Base-by-base conservation (phyloP, 2,329 filamentous ascomycete genomes). In the Davidsoniella eucalypti region DNA sequence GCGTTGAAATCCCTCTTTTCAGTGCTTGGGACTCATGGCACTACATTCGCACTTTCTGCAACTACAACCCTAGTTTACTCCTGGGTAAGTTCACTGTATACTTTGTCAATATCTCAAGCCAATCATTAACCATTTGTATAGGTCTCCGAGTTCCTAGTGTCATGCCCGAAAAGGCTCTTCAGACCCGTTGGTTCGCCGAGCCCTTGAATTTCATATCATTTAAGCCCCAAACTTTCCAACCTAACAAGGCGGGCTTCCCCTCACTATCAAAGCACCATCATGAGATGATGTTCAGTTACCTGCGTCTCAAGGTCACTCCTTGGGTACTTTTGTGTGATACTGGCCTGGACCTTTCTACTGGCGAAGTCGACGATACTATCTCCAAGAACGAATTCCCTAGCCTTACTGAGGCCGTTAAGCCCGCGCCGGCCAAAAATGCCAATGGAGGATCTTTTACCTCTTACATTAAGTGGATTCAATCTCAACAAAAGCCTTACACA, bases 21-120 rank as follows among this genome's bases (percentile, higher is more conserved):
- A 80, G 80, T 49, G 74, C 81, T 2, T 98, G 93, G 93, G 88
- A 96, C 64, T 82, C 84, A 1, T 98, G 92, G 92, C 82, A 98
- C 62, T 72, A 82, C 18, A 83, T 98, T 59, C 76, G 92, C 49
- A 82, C 80, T 49, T 70, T 87, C 52, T 95, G 87, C 73, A 83
- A 81, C 66, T 96, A 98, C 65, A 82, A 82, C 64, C 67, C 74
- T 51, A 78, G 87, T 62, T 71, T 98, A 37, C 82, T 79, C 59
- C 78, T 95, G 64, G 85, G 90, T 94, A 81, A 69, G 86, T 62
- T 37, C 44, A 9, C 48, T 44, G 21, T 33, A 33, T 33, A 9
- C 29, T 33, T 17, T 2, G 2, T 16, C 10, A 10, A 2, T 33
- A 26, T 4, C 8, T 21, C 10, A 17, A 40, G 4, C 5, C 39